phyloP scores from a whole-genome alignment of 2,329 filamentous ascomycete species.

The Coccinonectria pachysandricola region DNA sequence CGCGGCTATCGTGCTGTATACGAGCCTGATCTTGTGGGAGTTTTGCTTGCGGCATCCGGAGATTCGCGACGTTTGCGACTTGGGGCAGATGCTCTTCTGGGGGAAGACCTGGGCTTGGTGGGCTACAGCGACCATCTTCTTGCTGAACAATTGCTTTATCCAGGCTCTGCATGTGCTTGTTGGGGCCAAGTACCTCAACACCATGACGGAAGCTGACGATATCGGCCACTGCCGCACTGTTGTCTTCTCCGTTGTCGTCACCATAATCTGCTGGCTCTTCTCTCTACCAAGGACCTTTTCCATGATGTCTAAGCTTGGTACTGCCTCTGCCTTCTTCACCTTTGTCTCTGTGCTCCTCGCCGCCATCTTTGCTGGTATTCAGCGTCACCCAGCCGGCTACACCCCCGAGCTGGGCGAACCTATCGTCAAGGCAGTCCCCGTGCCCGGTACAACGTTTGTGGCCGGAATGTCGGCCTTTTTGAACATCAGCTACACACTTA shows the following conservation, averaged over 20 bases:
- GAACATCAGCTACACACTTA: constrained; percentile 94
- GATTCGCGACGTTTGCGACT: constrained; percentile 84
- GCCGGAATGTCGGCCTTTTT: constrained; percentile 77
- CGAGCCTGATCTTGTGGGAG: constrained; percentile 54
- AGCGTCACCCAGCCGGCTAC: constrained; percentile 63
- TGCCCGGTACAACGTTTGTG: constrained; percentile 67
- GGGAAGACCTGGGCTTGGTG: constrained; percentile 64
- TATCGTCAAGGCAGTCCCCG: constrained; percentile 57
- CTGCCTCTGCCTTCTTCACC: constrained; percentile 73
- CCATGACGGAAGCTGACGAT: constrained; percentile 61
- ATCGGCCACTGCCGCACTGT: constrained; percentile 63
- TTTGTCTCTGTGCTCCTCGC: constrained; percentile 82
- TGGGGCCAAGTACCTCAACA: constrained; percentile 81
- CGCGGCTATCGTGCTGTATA: constrained; percentile 73
- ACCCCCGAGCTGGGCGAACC: constrained; percentile 49
- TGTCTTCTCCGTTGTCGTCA: constrained; percentile 63
- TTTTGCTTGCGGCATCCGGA: constrained; percentile 88
- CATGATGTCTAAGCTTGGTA: constrained; percentile 69
- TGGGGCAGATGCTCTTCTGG: constrained; percentile 93
- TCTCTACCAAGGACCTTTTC: constrained; percentile 81
- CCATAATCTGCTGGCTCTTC: constrained; percentile 64
- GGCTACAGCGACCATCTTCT: constrained; percentile 71
- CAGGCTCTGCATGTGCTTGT: constrained; percentile 74
- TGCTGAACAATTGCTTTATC: constrained; percentile 90
- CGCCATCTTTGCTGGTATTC: constrained; percentile 69